Percentiles rank a stretch among this genome's conserved stretches.
Conservation (phyloP, 352 stramenopile species). For the Globisporangium rhizosaccharum region DNA sequence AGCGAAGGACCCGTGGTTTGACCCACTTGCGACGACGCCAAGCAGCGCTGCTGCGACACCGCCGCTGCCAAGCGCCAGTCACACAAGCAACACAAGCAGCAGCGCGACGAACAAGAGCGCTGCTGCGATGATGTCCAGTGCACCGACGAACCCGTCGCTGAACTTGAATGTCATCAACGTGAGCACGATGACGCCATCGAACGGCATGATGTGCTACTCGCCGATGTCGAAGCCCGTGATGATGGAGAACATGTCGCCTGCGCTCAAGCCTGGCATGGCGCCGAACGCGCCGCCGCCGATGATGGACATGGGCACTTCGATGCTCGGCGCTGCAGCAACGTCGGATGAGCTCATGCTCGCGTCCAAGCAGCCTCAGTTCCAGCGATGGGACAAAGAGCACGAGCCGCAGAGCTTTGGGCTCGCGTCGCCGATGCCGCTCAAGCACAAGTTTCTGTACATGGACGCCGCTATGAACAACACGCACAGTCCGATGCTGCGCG, state of each 20-base stretch:
- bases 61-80: not conserved
- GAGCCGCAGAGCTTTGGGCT: constrained; percentile 32
- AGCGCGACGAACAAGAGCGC: not conserved
- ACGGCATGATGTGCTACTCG: constrained; percentile 59
- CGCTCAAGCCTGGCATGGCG: constrained; percentile 66
- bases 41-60: not conserved
- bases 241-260: constrained; percentile 83
- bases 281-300: constrained; percentile 35
- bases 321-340: constrained; percentile 9
- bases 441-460: constrained; percentile 38
- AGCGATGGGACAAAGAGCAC: constrained; percentile 39
- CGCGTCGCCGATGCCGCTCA: constrained; percentile 35
- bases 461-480: constrained; percentile 4
- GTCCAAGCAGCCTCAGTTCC: constrained; percentile 13
- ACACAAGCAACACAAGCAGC: not conserved
- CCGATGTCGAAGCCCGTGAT: constrained; percentile 72
- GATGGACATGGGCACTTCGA: constrained; percentile 48
- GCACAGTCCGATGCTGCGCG: constrained; percentile 17
- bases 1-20: constrained; percentile 83
- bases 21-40: constrained; percentile 39
- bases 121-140: not conserved
- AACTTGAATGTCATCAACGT: constrained; percentile 18
- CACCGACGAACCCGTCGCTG: constrained; percentile 8
- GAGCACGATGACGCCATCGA: constrained; percentile 22
- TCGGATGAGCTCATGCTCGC: constrained; percentile 19